These are phyloP conservation scores for Chondrostereum purpureum DNA, from an alignment of 1,284 basidiomycete species.

Conservation along the genomic window DNA sequence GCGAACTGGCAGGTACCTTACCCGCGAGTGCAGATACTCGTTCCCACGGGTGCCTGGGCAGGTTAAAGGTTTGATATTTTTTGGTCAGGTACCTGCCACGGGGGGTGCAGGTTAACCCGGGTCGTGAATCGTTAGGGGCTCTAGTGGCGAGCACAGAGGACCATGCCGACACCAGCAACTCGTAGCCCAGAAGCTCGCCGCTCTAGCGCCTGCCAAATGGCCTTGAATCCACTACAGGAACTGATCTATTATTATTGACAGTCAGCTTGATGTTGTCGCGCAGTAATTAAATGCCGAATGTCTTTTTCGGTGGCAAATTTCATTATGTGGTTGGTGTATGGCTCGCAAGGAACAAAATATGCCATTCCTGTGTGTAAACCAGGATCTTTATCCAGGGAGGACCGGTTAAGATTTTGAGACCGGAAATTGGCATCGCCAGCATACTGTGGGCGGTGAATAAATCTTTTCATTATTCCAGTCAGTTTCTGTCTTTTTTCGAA, in stretches of 20 bases:
- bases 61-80: too few relatives aligned
- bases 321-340: constrained; percentile 5
- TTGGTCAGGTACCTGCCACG: too few relatives aligned
- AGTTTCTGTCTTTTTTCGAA: background rate
- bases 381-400: constrained; percentile 7
- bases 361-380: constrained; percentile 11
- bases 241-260: constrained; percentile 5
- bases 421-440: constrained; percentile 11
- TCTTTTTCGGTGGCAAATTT: constrained; percentile 5
- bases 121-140: too few relatives aligned
- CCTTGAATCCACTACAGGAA: constrained; percentile 10
- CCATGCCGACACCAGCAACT: constrained; percentile 17
- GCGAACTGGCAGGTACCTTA: too few relatives aligned
- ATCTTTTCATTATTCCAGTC: too few relatives aligned
- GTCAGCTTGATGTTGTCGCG: too few relatives aligned
- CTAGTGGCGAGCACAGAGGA: constrained; percentile 16
- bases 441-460: constrained; percentile 10
- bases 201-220: constrained; percentile 14
- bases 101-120: too few relatives aligned
- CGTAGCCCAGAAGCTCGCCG: constrained; percentile 8
- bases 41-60: too few relatives aligned
- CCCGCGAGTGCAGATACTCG: too few relatives aligned
- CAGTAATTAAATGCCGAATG: constrained; percentile 1
- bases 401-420: constrained; percentile 11
- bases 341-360: constrained; percentile 10